Evolutionary conservation across 2,329 filamentous ascomycete genomes (phyloP).

Genomic region (Pseudopyricularia javanii): DNA sequence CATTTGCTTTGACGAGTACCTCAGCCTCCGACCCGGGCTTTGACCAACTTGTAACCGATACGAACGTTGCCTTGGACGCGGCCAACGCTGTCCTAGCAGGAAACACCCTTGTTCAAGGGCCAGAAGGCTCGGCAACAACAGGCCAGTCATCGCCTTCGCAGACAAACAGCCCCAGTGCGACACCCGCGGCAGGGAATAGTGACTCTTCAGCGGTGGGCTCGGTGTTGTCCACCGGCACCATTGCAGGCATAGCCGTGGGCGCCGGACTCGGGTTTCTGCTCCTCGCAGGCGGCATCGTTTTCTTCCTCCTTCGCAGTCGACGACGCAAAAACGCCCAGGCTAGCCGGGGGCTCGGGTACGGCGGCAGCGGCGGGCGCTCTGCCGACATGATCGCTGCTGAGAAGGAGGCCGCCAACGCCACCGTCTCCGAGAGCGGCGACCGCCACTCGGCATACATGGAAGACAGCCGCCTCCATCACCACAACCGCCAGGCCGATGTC

Average conservation of each 20-base stretch:
- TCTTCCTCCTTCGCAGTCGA: conserved; percentile 30
- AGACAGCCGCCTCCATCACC: conserved; percentile 16
- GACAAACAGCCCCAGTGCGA: background rate
- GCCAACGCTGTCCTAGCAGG: no score
- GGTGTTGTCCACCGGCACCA: conserved; percentile 27
- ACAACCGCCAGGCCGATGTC: no score
- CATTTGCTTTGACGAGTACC: background rate
- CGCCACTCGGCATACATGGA: conserved; percentile 32
- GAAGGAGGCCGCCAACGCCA: conserved; percentile 26
- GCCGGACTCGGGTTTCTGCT: conserved; percentile 23
- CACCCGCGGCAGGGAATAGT: no score
- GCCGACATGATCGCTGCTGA: conserved; percentile 30
- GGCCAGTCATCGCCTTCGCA: no score
- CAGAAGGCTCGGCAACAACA: no score
- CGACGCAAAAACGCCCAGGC: conserved; percentile 17
- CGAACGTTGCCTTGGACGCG: no score
- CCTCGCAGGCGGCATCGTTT: conserved; percentile 25
- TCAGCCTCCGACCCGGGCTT: no score
- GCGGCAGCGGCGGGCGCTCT: conserved; percentile 6
- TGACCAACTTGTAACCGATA: no score
- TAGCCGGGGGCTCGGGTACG: conserved; percentile 3
- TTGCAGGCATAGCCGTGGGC: conserved; percentile 34
- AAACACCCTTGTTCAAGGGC: no score
- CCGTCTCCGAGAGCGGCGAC: conserved; percentile 18
- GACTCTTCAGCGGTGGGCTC: background rate